Conservation (phyloP, 2,329 filamentous ascomycete species). For the Hymenoscyphus repandus region DNA sequence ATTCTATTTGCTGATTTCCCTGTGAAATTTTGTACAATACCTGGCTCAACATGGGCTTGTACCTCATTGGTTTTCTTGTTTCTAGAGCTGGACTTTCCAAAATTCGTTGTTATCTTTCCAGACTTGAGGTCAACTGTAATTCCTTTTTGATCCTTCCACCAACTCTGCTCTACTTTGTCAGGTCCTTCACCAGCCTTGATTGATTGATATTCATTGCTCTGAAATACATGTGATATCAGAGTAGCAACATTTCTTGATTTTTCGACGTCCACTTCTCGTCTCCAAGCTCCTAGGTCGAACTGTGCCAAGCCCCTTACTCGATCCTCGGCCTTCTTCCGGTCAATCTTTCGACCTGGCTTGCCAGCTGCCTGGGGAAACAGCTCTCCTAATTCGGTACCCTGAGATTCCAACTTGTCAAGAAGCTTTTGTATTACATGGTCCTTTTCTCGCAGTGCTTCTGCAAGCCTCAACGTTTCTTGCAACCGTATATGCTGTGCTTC, state of each 20-base stretch:
- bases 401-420: slow-evolving; percentile 47
- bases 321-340: slow-evolving; percentile 32
- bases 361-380: slow-evolving; percentile 42
- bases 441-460: slow-evolving; percentile 43
- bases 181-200: background rate
- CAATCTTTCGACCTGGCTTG: slow-evolving; percentile 34
- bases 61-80: background rate
- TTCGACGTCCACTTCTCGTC: slow-evolving; percentile 5
- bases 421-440: slow-evolving; percentile 50
- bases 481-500: slow-evolving; percentile 39
- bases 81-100: background rate
- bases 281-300: slow-evolving; percentile 37
- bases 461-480: slow-evolving; percentile 39
- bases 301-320: slow-evolving; percentile 41
- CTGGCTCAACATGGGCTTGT: slow-evolving; percentile 4
- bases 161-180: slow-evolving; percentile 10
- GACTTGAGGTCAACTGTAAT: slow-evolving; percentile 20
- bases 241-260: slow-evolving; percentile 8
- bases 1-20: background rate
- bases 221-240: slow-evolving; percentile 24
- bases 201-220: background rate
- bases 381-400: slow-evolving; percentile 43
- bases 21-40: background rate
- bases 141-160: slow-evolving; percentile 28
- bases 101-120: slow-evolving; percentile 18